phyloP scores from a whole-genome alignment of 225 moss, liverwort and hornwort species.

The Bryoerythrophyllum caledonicum region DNA sequence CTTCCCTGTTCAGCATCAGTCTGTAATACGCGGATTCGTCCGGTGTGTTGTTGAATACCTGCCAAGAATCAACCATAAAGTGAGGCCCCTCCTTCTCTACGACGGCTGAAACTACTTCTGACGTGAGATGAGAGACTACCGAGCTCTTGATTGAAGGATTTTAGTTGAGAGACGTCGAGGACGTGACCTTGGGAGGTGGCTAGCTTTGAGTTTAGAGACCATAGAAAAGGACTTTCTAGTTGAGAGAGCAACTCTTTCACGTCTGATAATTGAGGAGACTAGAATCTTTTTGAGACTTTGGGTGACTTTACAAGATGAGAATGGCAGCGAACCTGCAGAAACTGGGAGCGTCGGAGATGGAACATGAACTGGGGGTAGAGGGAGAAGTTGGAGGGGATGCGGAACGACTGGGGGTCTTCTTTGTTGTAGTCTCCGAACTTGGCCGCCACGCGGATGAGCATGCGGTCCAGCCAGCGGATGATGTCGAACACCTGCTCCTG shows the following conservation, averaged over 20 bases:
- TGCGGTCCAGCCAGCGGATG: constrained; percentile 95
- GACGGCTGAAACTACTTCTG: too few relatives aligned
- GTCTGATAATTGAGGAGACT: too few relatives aligned
- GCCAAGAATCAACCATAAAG: constrained; percentile 15
- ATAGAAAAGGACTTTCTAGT: too few relatives aligned
- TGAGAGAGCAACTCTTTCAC: too few relatives aligned
- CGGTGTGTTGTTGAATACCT: constrained; percentile 96
- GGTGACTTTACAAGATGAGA: too few relatives aligned
- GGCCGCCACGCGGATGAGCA: constrained; percentile 92
- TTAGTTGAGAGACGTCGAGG: too few relatives aligned
- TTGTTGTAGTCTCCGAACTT: constrained; percentile 96
- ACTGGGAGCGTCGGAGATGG: constrained; percentile 94
- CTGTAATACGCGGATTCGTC: constrained; percentile 97
- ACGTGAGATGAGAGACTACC: too few relatives aligned
- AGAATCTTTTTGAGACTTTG: too few relatives aligned
- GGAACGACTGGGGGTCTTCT: constrained; percentile 86
- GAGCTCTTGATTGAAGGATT: too few relatives aligned
- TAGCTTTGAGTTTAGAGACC: too few relatives aligned
- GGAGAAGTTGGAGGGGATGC: constrained; percentile 83
- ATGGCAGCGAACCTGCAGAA: constrained; percentile 59
- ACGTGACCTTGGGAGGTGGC: too few relatives aligned
- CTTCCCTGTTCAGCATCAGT: constrained; percentile 92
- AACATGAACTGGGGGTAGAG: constrained; percentile 98
- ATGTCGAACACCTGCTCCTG: constrained; percentile 96
- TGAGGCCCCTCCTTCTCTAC: too few relatives aligned